Evolutionary conservation across 2,329 filamentous ascomycete genomes (phyloP).

Genomic region (Capronia epimyces): DNA sequence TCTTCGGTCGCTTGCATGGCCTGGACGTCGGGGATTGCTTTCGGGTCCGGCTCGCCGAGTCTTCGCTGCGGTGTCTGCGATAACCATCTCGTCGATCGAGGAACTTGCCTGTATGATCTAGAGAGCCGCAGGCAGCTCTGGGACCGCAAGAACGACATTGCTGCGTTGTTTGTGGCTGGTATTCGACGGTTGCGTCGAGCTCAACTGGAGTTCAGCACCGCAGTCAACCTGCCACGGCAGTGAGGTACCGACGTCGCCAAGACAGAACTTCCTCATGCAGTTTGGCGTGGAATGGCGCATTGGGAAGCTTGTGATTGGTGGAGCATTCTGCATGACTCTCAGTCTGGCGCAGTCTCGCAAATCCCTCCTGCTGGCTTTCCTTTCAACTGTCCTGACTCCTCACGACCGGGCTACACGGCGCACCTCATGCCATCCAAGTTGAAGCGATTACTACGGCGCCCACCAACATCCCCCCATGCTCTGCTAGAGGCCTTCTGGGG

Average conservation of each 20-base stretch:
- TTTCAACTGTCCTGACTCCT: too few species aligned
- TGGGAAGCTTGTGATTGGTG: neutral
- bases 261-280: neutral
- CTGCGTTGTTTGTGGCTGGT: constrained; percentile 19
- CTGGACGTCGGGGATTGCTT: constrained; percentile 40
- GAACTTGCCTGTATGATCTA: constrained; percentile 28
- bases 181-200: neutral
- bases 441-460: too few species aligned
- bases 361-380: neutral
- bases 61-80: constrained; percentile 48
- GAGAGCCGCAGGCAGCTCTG: constrained; percentile 33
- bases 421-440: too few species aligned
- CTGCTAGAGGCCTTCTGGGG: too few species aligned
- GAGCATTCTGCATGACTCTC: too few species aligned
- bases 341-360: neutral
- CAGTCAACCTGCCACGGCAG: constrained; percentile 1
- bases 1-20: constrained; percentile 39
- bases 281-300: neutral
- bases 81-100: constrained; percentile 39
- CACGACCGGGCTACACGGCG: too few species aligned
- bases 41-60: constrained; percentile 30
- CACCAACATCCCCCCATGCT: too few species aligned
- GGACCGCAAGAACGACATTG: constrained; percentile 63
- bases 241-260: neutral
- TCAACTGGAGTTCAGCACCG: constrained; percentile 2